These are phyloP conservation scores for Anthracocystis panici-leucophaei DNA, from an alignment of 1,284 basidiomycete species.

Conservation along the genomic window DNA sequence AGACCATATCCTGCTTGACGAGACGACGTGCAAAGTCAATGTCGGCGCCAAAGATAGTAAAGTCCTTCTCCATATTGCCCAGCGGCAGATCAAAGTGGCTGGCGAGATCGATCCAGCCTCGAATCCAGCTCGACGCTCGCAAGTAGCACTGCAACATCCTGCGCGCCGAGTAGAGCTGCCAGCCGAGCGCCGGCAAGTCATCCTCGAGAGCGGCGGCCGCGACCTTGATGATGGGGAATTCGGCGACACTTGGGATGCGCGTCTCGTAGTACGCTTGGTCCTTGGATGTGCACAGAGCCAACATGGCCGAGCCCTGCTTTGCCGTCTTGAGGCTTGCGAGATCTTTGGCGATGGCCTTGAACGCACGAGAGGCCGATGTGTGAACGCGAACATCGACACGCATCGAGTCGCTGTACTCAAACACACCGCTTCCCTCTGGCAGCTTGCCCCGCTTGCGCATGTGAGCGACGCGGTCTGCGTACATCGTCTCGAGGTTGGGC, in stretches of 20 bases:
- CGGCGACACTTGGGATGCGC: conserved; percentile 76
- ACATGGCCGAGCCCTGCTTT: conserved; percentile 78
- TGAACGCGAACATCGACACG: conserved; percentile 83
- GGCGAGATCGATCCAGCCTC: conserved; percentile 83
- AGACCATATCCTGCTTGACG: conserved; percentile 85
- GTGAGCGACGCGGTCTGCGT: conserved; percentile 74
- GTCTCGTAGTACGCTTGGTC: conserved; percentile 87
- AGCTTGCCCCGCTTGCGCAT: conserved; percentile 58
- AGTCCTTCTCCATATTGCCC: conserved; percentile 88
- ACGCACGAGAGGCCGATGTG: conserved; percentile 80
- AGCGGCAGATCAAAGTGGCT: conserved; percentile 93
- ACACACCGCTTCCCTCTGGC: conserved; percentile 67
- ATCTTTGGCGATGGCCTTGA: conserved; percentile 90
- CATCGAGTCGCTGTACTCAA: conserved; percentile 80
- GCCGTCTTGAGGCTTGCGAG: conserved; percentile 76
- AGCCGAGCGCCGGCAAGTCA: conserved; percentile 73
- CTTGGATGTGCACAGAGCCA: conserved; percentile 88
- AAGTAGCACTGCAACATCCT: conserved; percentile 88
- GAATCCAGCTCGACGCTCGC: conserved; percentile 81
- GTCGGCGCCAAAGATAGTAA: conserved; percentile 87
- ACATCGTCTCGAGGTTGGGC: conserved; percentile 80
- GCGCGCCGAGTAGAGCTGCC: conserved; percentile 73
- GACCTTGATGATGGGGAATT: conserved; percentile 90
- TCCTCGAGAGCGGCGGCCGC: conserved; percentile 81
- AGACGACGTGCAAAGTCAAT: conserved; percentile 90